phyloP scores from a whole-genome alignment of 139 green algal genomes.

The Coelastrella sp. region DNA sequence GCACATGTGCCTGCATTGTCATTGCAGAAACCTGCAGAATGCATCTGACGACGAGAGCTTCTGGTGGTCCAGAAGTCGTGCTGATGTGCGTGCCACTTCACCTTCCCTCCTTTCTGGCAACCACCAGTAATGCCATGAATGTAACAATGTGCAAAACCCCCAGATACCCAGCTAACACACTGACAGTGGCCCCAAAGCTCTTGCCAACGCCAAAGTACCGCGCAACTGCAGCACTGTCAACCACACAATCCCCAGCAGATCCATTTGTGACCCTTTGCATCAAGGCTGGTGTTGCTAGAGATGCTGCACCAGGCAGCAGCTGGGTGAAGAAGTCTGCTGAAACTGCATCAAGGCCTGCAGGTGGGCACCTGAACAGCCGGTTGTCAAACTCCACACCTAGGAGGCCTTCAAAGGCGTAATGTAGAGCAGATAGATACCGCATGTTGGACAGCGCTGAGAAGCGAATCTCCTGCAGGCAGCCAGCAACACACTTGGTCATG shows the following conservation, averaged over 20 bases:
- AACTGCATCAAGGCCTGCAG: constrained; percentile 4
- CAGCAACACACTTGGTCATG: neutral
- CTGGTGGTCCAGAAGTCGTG: too few relatives aligned
- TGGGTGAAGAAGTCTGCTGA: constrained; percentile 28
- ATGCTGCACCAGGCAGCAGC: constrained; percentile 19
- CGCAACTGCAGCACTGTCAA: constrained; percentile 48
- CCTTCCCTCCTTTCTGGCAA: constrained; percentile 29
- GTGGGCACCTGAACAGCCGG: constrained; percentile 49
- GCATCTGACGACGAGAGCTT: too few relatives aligned
- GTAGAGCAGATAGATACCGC: constrained; percentile 43
- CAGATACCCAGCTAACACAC: constrained; percentile 54
- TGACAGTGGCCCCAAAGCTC: constrained; percentile 37
- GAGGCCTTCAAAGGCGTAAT: constrained; percentile 54
- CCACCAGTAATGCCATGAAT: constrained; percentile 42
- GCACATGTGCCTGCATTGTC: too few relatives aligned
- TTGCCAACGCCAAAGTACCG: constrained; percentile 49
- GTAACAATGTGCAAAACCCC: constrained; percentile 46
- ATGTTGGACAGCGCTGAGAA: constrained; percentile 47
- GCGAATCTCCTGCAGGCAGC: constrained; percentile 37
- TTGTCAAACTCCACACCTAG: constrained; percentile 52
- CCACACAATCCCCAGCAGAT: constrained; percentile 12
- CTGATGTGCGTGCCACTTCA: too few relatives aligned
- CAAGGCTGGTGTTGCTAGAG: neutral
- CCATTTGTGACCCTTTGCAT: neutral
- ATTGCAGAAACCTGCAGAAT: too few relatives aligned